Base-by-base conservation (phyloP, 192 early-diverging fungal genomes). In the Ambispora gerdemannii region DNA sequence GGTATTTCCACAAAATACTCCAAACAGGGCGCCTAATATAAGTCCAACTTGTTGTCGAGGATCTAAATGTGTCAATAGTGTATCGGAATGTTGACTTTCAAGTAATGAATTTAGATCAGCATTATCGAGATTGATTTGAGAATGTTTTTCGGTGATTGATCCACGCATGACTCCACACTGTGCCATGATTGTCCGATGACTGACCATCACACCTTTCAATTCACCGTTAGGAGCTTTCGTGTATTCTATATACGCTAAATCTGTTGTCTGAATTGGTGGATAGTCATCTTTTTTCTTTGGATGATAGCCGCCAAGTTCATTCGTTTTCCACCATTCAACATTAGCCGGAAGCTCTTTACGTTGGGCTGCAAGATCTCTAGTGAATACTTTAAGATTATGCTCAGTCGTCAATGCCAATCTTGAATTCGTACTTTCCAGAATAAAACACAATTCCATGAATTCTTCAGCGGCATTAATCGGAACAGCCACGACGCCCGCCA, bases 201-300 rank as follows among this genome's bases (percentile, higher is more conserved):
- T 87, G 19, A 95, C 77, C 36, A 86, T 84, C 22, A 92, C 89
- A 36, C 93, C 93, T 76, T 95, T 94, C 13, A 95, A 79, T 76
- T 91, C 88, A 49, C 92, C 90, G 67, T 89, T 89, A 7, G 86
- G 87, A 61, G 88, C 88, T 68, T 93, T 95, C 69, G 88, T 89
- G 66, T 90, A 94, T 76, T 93, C 92, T 38, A 95, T 87, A 63
- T 93, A 94, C 6, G 93, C 93, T 25, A 91, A 74, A 32, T 94
- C 92, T 13, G 83, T 74, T 3, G 76, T 50, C 3, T 77, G 72
- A 50, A 84, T 83, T 19, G 74, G 67, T 4, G 78, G 77, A 75
- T 83, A 80, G 6, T 85, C 84, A 11, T 82, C 84, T 55, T 84
- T 84, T n/a, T 76, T 78, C 55, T 84, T 83, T 32, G 75, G 84